Conservation (phyloP, 441 rosid species). For the Populus hybrid region DNA sequence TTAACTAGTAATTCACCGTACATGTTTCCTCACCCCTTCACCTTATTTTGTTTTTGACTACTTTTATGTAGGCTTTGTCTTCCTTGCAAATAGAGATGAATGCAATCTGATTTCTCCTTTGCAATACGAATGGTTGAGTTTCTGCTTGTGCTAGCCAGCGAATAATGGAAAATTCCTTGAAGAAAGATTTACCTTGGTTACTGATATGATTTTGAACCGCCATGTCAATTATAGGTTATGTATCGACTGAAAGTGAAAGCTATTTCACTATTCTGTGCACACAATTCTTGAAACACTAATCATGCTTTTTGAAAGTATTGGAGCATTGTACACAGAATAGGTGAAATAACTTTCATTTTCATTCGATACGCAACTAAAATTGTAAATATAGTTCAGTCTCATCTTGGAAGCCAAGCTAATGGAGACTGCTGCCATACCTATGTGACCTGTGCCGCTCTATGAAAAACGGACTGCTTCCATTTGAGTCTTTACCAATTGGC, state of each 20-base stretch:
- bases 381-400: not conserved
- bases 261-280: no score
- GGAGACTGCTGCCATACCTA: no score
- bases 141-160: not conserved
- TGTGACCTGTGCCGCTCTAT: no score
- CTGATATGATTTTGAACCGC: no score
- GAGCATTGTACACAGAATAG: not conserved
- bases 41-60: no score
- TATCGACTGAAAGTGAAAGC: no score
- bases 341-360: not conserved
- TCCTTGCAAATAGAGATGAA: not conserved
- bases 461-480: not conserved
- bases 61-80: not conserved
- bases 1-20: slow-evolving; percentile 30
- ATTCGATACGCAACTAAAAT: not conserved
- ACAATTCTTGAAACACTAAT: not conserved
- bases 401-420: not conserved
- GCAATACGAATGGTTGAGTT: no score
- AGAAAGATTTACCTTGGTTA: no score
- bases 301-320: fast-evolving
- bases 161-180: not conserved
- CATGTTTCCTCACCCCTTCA: not conserved
- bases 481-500: not conserved
- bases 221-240: no score
- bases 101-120: not conserved